Base-by-base conservation (phyloP, 2,329 filamentous ascomycete genomes). In the Stachybotrys elegans region DNA sequence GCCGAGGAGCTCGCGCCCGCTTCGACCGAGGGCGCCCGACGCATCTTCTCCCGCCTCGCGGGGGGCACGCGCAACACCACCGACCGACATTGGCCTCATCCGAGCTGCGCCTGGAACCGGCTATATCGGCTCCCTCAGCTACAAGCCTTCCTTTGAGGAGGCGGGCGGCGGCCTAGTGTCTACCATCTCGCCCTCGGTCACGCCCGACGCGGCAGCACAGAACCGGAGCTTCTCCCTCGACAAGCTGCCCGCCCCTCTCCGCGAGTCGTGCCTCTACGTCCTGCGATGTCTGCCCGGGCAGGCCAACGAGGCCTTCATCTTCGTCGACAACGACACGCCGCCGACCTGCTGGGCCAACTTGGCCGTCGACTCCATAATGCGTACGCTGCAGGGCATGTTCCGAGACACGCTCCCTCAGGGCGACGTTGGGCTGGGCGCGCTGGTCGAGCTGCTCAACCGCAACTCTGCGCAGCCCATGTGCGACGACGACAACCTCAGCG, bases 91-190 rank as follows among this genome's bases (percentile, higher is more conserved):
- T 13, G 19, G 20, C n/a, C 29, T 16, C 23, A 7, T 43, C 43
- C 21, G 37, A 13, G 38, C 35, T 14, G 45, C 57, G 6, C 45
- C 50, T 13, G 37, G 43, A 4, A 44, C 53, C 13, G 70, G 70
- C 2, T 72, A 71, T 55, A 58, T 73, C n/a, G 70, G 70, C 43
- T 70, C 65, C 50, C 72, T 68, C 3, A 72, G 67, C 44, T 68
- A 68, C 48, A 66, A 58, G 39, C 58, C 62, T 13, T 66, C 71
- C 19, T 68, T 66, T 39, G 65, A 68, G 19, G 69, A 71, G 44
- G 68, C 69, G 1, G 59, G 65, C 8, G 64, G 62, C 32, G 69
- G 61, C 16, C 51, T 71, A n/a, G n/a, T n/a, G n/a, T n/a, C n/a
- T n/a, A n/a, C n/a, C n/a, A n/a, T n/a, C 3, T 65, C 60, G 5